phyloP scores from a whole-genome alignment of 805 yeast species.

The Priceomyces carsonii region DNA sequence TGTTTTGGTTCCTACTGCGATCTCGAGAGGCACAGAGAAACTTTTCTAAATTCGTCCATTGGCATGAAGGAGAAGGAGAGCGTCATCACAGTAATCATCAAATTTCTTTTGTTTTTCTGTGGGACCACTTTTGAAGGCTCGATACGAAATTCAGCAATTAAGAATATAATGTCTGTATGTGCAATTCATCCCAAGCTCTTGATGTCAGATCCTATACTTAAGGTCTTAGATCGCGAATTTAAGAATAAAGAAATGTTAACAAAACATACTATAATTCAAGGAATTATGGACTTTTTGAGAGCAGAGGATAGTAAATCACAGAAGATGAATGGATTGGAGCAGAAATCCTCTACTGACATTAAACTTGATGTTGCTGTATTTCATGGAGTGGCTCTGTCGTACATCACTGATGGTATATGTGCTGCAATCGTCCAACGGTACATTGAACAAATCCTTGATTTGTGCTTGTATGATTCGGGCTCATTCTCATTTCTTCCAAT shows the following conservation, averaged over 20 bases:
- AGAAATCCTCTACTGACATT: constrained; percentile 30
- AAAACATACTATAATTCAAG: constrained; percentile 54
- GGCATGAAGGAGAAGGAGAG: constrained; percentile 54
- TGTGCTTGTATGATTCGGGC: constrained; percentile 49
- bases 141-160: constrained; percentile 53
- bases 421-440: constrained; percentile 71
- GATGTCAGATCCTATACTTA: constrained; percentile 53
- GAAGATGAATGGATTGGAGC: constrained; percentile 39
- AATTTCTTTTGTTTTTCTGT: constrained; percentile 58
- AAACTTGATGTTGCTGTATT: constrained; percentile 50
- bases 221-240: constrained; percentile 54
- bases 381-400: constrained; percentile 50
- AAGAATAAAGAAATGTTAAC: constrained; percentile 35
- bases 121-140: constrained; percentile 25
- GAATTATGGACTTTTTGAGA: constrained; percentile 57
- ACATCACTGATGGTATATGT: constrained; percentile 68
- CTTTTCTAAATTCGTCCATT: constrained; percentile 40
- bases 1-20: constrained; percentile 69
- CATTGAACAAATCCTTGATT: constrained; percentile 44
- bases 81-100: constrained; percentile 57
- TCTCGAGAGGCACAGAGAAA: constrained; percentile 46
- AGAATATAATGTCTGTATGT: constrained; percentile 60
- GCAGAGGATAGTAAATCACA: constrained; percentile 53
- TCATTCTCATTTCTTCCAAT: constrained; percentile 53
- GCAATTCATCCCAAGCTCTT: constrained; percentile 66